Evolutionary conservation across 129 eudicot genomes (phyloP), one percentile per base, ranked within the genome.

Genomic region (Rutidosis leptorrhynchoides): DNA sequence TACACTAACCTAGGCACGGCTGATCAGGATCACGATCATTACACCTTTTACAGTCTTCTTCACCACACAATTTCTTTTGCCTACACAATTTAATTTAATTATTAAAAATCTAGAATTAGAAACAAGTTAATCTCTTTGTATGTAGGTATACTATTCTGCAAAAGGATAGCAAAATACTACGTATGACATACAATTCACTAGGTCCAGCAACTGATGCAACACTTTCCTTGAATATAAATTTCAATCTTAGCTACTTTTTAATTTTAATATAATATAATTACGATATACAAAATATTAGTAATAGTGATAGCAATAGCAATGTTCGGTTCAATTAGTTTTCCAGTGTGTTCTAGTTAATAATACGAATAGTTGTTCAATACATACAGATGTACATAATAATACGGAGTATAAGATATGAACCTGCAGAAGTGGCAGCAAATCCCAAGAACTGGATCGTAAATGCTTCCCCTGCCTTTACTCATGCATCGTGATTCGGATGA

Each of bases 401-500:
- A 62, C 3, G 1, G 51, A 27, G 6, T 23, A 22, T 14, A 6
- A 48, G 32, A 65, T 32, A 65, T 58, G 57, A 33, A 72, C 95
- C 95, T 83, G 95, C 95, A 87, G 61, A 83, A 87, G 57, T 87
- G 95, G 84, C 89, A 87, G 73, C 87, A 87, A 67, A 87, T 83
- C 23, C 95, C 95, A 37, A 72, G 83, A 83, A 74, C 76, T 58
- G 95, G 87, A 76, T 87, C 87, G 59, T 83, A 86, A 30, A 87
- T 49, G 58, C 83, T 83, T 21, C 95, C 95, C 65, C 95, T 83
- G 33, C 75, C 74, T 40, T 81, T 87, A 78, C 89, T 83, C 32
- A 54, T 69, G 57, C 95, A 87, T 30, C 95, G 86, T 67, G 74
- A 67, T 75, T 75, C 79, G 0, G 75, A 54, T 30, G 85, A 70